These are phyloP conservation scores for Nothophoma quercina DNA, from an alignment of 2,329 filamentous ascomycete genomes.

Conservation along the genomic window DNA sequence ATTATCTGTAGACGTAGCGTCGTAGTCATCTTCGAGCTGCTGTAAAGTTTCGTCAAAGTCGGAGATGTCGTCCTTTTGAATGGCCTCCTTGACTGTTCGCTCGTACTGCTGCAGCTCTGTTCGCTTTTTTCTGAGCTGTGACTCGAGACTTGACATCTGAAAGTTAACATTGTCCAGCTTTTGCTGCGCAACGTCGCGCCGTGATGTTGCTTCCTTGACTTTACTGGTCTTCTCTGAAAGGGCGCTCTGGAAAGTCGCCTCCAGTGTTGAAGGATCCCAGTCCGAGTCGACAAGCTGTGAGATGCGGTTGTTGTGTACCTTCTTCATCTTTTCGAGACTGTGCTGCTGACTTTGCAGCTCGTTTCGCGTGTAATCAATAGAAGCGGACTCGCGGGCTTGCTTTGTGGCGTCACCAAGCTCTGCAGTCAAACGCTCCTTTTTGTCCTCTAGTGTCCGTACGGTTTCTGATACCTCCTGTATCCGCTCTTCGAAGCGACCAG, in stretches of 20 bases:
- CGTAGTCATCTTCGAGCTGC: slow-evolving; percentile 60
- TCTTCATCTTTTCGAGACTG: slow-evolving; percentile 78
- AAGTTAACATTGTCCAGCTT: slow-evolving; percentile 81
- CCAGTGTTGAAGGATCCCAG: slow-evolving; percentile 76
- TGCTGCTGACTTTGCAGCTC: slow-evolving; percentile 76
- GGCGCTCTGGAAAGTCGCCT: slow-evolving; percentile 71
- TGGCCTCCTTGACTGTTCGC: slow-evolving; percentile 65
- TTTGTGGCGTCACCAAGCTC: slow-evolving; percentile 86
- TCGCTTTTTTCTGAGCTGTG: slow-evolving; percentile 69
- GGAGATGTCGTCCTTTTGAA: slow-evolving; percentile 43
- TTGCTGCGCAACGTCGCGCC: slow-evolving; percentile 73
- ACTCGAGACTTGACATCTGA: slow-evolving; percentile 70
- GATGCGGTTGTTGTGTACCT: slow-evolving; percentile 76
- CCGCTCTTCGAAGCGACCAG: slow-evolving; percentile 73
- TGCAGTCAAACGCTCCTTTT: slow-evolving; percentile 74
- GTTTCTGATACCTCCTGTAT: slow-evolving; percentile 71
- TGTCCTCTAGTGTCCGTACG: slow-evolving; percentile 73
- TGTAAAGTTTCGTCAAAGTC: slow-evolving; percentile 62
- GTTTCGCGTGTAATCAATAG: slow-evolving; percentile 82
- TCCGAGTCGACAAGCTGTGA: slow-evolving; percentile 66
- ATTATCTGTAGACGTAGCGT: slow-evolving; percentile 67
- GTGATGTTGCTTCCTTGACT: slow-evolving; percentile 70
- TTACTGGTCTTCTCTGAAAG: slow-evolving; percentile 65
- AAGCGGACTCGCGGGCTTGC: slow-evolving; percentile 81
- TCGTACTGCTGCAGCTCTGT: slow-evolving; percentile 70